A percentile compares a stretch with the other conserved stretches of the same genome.
phyloP scores from a whole-genome alignment of 805 yeast species.

The Priceomyces castillae region DNA sequence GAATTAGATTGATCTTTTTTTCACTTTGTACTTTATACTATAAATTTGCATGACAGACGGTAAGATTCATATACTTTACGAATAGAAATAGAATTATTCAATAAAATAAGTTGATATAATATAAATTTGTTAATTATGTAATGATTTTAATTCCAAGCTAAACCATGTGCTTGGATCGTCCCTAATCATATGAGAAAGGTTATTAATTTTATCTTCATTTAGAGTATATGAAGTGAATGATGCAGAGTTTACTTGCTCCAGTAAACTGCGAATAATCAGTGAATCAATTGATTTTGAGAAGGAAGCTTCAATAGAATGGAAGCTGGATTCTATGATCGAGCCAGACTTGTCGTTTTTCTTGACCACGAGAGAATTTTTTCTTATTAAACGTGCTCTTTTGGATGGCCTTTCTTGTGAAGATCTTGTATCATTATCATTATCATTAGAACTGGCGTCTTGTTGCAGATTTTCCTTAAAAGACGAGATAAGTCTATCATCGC shows the following conservation, averaged over 20 bases:
- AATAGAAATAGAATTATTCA: not conserved
- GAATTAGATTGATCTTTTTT: constrained; percentile 43
- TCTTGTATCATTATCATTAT: not conserved
- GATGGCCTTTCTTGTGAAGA: not conserved
- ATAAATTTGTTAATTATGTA: not conserved
- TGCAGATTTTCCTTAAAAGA: not conserved
- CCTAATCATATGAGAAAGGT: constrained; percentile 5
- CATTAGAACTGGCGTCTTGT: not conserved
- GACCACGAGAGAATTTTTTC: not conserved
- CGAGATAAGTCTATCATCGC: not conserved
- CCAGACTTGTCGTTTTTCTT: not conserved
- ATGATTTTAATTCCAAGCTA: constrained; percentile 8
- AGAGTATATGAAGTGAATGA: not conserved
- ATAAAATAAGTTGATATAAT: not conserved
- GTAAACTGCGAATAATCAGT: not conserved
- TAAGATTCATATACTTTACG: not conserved
- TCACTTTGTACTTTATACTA: not conserved
- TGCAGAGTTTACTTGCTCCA: not conserved
- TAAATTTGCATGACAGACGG: constrained; percentile 1
- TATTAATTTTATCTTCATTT: not conserved
- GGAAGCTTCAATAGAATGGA: constrained; percentile 2
- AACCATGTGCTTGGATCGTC: constrained; percentile 14
- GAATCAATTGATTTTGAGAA: not conserved
- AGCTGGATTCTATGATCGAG: constrained; percentile 1
- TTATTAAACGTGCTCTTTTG: not conserved